Base-by-base conservation (phyloP, 1,284 basidiomycete species). In the Ceratorhiza oryzae-sativae region DNA sequence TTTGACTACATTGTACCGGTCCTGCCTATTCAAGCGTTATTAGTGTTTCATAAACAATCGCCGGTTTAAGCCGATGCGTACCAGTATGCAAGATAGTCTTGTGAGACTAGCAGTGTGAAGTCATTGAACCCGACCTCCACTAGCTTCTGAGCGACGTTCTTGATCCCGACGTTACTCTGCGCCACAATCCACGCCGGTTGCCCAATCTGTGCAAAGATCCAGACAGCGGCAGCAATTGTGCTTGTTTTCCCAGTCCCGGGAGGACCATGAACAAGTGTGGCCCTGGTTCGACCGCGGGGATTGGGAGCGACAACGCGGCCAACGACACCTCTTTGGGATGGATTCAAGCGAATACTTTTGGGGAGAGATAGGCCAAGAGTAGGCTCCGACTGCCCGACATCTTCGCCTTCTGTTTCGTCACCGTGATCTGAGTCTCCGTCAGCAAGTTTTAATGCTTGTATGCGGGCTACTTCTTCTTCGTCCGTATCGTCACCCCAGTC, bases 181-280 rank as follows among this genome's bases (percentile, higher is more conserved):
- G 91, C 90, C 70, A 89, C 81, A 8, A 93, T 83, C 89, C 90
- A 93, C 9, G 91, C 85, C 1, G 86, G 87, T 73, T 75, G 75
- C 15, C 82, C 80, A 41, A 83, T 81, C 56, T 80, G 75, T 20
- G 79, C 75, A 27, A 81, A 75, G 58, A 80, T 82, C 1, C 80
- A 77, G 4, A 90, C 88, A 81, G 80, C 87, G 13, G 85, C 82
- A 3, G 88, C 86, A 76, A 90, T 90, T 1, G 89, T 87, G 36
- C 85, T 86, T 0, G 88, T 89, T 77, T 89, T 89, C 2, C 88
- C 86, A 61, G 84, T 84, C 3, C 86, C 85, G 45, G 86, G 85
- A 34, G 85, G 85, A 0, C 90, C 89, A 73, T 89, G 87, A 20
- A 90, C 81, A 30, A 88, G 77, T 3, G 84, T 45, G 9, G 71